Base-by-base conservation (phyloP, 176 grass and related monocot species). In the Dactylis glomerata region DNA sequence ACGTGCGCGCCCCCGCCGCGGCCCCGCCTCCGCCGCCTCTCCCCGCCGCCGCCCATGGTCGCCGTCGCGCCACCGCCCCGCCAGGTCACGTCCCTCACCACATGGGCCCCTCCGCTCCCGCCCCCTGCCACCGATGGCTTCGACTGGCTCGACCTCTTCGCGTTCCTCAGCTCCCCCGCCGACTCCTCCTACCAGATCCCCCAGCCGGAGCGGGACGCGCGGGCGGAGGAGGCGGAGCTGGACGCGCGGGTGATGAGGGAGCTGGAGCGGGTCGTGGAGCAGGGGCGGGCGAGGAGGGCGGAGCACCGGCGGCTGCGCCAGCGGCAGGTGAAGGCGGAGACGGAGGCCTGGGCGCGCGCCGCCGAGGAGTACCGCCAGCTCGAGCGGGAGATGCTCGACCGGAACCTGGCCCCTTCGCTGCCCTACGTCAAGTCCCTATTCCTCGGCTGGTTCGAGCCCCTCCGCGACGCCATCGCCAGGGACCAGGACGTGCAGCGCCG, bases 381-480 rank as follows among this genome's bases (percentile, higher is more conserved):
- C 32, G 96, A 98, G 89, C 90, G 86, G 28, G 92, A 87, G 52
- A 98, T 98, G 93, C 93, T 98, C n/a, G 96, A 93, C 79, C 94
- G 92, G 74, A 89, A 86, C 62, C 80, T 98, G 61, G 96, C 96
- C 2, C 96, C 96, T 3, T 54, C 83, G 72, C 90, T 98, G 85
- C 93, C 96, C 23, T 90, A 92, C 68, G 89, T 94, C 30, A 95
- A 98, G 82, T 94, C 96, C 23, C 91, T 98, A 11, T 94, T 91
- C 65, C 88, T 98, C 40, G 88, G 93, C 13, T 98, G 96, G 96
- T 98, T 98, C 36, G 96, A 98, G 96, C 96, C 93, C 1, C 72
- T 98, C 62, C 83, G 87, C 33, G 93, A 98, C 51, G 89, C 91
- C 72, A 87, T 98, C 81, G 89, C 90, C 81, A 68, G 78, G 45